phyloP scores from a whole-genome alignment of 2,329 filamentous ascomycete species.

The Talaromyces atroroseus region DNA sequence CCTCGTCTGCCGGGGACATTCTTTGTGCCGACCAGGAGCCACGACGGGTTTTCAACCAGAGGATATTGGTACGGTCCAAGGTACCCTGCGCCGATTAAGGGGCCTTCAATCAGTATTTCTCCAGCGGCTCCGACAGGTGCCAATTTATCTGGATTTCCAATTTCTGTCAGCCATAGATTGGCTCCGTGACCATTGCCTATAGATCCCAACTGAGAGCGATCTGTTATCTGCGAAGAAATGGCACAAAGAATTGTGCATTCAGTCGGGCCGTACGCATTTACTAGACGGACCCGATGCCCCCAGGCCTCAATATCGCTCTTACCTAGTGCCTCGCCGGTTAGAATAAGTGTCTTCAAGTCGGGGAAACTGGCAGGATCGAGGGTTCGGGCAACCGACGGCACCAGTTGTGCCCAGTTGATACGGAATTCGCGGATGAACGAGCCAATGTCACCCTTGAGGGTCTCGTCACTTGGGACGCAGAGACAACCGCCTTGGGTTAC shows the following conservation, averaged over 20 bases:
- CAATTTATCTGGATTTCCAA: background rate
- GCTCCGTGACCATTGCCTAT: background rate
- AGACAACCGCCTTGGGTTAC: conserved; percentile 11
- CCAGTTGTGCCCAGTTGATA: background rate
- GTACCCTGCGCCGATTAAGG: conserved; percentile 24
- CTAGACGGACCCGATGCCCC: conserved; percentile 15
- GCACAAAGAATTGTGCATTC: conserved; percentile 15
- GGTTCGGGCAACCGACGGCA: conserved; percentile 1
- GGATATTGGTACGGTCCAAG: conserved; percentile 31
- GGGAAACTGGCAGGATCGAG: background rate
- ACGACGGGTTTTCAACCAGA: conserved; percentile 32
- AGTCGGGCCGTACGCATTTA: conserved; percentile 11
- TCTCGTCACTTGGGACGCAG: conserved; percentile 17
- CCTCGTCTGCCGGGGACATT: no score
- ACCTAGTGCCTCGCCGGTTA: background rate
- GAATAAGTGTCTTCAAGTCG: background rate
- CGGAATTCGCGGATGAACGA: conserved; percentile 34
- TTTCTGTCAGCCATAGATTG: conserved; percentile 9
- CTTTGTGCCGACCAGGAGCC: conserved; percentile 44
- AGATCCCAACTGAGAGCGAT: no score
- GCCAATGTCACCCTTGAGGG: conserved; percentile 24
- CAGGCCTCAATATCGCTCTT: conserved; percentile 30
- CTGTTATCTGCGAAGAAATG: background rate
- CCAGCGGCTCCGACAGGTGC: conserved; percentile 35
- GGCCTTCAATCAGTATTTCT: conserved; percentile 39